Base-by-base conservation (phyloP, 345 rosid species). In the Salix purpurea region DNA sequence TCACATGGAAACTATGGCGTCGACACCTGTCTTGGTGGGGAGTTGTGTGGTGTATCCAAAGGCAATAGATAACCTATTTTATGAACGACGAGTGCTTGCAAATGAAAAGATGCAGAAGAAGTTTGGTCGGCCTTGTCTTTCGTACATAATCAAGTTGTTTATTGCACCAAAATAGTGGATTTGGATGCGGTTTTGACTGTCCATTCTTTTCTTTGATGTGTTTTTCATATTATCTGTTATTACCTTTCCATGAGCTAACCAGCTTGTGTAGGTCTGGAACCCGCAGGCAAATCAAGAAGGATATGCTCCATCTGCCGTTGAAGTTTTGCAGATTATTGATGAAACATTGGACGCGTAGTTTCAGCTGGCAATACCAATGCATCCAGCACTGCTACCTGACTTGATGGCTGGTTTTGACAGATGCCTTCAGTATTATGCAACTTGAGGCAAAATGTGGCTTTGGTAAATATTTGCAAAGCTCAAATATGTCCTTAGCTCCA, bases 321-420 rank as follows among this genome's bases (percentile, higher is more conserved):
- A 96, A 87, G 88, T 92, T 4, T 74, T 93, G 86, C 86, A 90
- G 61, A 86, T 89, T 67, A 86, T 95, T 56, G 97, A 93, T 76
- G 99, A 96, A 83, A 90, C 97, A 40, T 75, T 96, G 60, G 95
- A 91, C 36, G 92, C 98, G 14, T 93, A 86, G 87, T 96, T 96
- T 82, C 97, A 91, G 87, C 90, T 96, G 76, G 97, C 98, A 10
- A 96, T 96, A 85, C 97, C 94, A 3, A 87, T 90, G 94, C 99
- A 96, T 83, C 95, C 97, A 6, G 90, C 92, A 4, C 83, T 96
- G 74, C 88, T 96, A 67, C 97, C 99, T 73, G 95, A 93, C 82
- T 87, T 96, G 87, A 87, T 92, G 76, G 70, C 87, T 70, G 97
- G 99, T 68, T 85, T 96, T 54, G 99, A 96, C 85, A 92, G 82